Evolutionary conservation across 352 stramenopile genomes (phyloP), one percentile per base, ranked within the genome.

Genomic region (Globisporangium acanthophoron): DNA sequence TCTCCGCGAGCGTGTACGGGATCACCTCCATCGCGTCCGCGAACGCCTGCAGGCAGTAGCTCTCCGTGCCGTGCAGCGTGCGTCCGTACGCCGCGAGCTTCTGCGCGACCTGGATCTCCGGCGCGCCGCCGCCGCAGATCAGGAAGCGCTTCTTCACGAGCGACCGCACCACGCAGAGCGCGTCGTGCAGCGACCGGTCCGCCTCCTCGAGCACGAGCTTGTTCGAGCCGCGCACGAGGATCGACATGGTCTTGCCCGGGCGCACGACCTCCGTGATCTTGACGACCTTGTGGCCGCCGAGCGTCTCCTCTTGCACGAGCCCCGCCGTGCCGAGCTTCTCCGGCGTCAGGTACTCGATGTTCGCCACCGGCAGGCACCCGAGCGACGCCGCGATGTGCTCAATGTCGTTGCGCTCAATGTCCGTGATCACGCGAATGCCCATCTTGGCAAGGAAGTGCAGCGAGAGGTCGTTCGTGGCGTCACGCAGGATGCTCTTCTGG

Each of bases 401-500:
- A 78, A 99, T 97, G 77, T 99, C 97, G 48, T 80, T 94, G 52
- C 97, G 84, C 73, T 99, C 97, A 56, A 99, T 92, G 73, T 99
- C 96, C 29, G 96, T 99, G 56, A 99, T 98, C 6, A 99, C 97
- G 62, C 98, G 90, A 75, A 99, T 99, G 62, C 95, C 97, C 94
- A 99, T 99, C 75, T 99, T 99, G 69, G 96, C 97, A 35, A 99
- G 70, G 68, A 99, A 99, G 67, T 99, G 98, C 20, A 99, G 82
- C 66, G 89, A 98, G 55, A 99, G 74, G 83, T 99, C 98, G 78
- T 99, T 99, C 64, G 98, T 99, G 21, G 97, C 97, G 81, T 99
- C 97, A 40, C 97, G 88, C 41, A 99, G 72, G 67, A 99, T 99
- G 53, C 83, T 97, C 75, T 99, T 99, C 88, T 99, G 97, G 63